Evolutionary conservation across 345 rosid species (phyloP), one percentile per base, ranked within the genome.

Genomic region (Mallotus nudiflorus): DNA sequence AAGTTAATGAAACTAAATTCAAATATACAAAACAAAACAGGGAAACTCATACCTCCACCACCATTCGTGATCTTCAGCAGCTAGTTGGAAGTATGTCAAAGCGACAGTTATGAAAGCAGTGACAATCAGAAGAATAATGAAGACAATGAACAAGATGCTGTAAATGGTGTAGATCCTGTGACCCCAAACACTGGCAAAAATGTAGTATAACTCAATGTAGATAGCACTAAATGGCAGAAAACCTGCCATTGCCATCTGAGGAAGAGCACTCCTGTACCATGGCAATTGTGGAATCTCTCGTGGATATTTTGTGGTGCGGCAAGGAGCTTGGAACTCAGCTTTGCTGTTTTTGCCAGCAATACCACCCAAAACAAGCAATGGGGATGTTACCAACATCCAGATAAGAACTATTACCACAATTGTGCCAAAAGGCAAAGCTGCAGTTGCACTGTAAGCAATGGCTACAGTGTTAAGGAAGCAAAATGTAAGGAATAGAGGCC

Each of bases 171-270:
- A 90, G 55, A 90, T 90, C 73, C 93, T 77, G 83, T 90, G 96
- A 67, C 96, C 96, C 96, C 96, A 90, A 11, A 90, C 93, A 72
- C 91, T 90, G 45, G 96, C 93, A 46, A 90, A 90, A 37, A 90
- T 90, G 85, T 90, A 90, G 81, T 90, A 90, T 13, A 90, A 93
- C 81, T 90, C 96, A 22, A 90, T 90, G 82, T 90, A 90, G 77
- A 90, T 90, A 57, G 96, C 92, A 78, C 92, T 88, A 68, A 90
- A 90, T 24, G 92, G 92, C 48, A 88, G 39, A 55, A 90, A 90
- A 18, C 92, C 96, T 9, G 96, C 96, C 96, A 90, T 90, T 46
- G 96, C 93, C 96, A 91, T 89, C 84, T 91, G 96, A 68, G 97
- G 96, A 73, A 91, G 54, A 24, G 96, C 82, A 52, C 89, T 85